Evolutionary conservation across 116 monocot genomes (phyloP), one percentile per base, ranked within the genome.

Genomic region (Trichopus zeylanicus): DNA sequence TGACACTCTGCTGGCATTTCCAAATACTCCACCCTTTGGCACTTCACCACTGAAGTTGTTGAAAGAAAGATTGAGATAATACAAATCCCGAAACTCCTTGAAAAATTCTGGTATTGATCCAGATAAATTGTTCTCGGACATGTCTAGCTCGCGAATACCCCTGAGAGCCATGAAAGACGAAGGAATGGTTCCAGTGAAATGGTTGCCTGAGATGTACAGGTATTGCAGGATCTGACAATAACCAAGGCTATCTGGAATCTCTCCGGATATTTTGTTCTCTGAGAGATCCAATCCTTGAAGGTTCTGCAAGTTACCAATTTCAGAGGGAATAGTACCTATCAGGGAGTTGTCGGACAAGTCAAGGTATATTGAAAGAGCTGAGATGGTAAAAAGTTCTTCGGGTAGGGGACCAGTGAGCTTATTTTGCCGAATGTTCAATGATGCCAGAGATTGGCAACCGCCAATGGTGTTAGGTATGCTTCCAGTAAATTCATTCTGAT

Each of bases 361-460:
- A 8, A 26, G n/a, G 1, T 15, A 7, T 25, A 26, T 15, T 1
- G 56, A 30, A 0, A 56, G 28, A 16, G 29, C 31, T 4, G 29
- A 7, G n/a, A 31, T 56, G 15, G 19, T 6, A 19, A 56, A 19
- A 18, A 84, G 10, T 38, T 70, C 70, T 46, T 29, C 34, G 0
- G 84, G 84, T 54, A 84, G 63, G 11, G 59, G 19, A 20, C 76
- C 80, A 22, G 3, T 58, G 1, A 84, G 56, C 7, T 11, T 54
- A 55, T 84, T 80, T 12, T 25, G 1, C 5, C 69, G 59, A 26
- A 84, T 22, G n/a, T 73, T 31, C 1, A 80, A 20, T 11, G 0
- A 3, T 25, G 21, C 21, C 35, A 85, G 37, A 0, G 1, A 53
- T 8, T 32, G 32, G n/a, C 51, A 59, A 10, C 57, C 62, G 1